Conservation (phyloP, 768 basidiomycete genomes). For the Boletus reticulatus region DNA sequence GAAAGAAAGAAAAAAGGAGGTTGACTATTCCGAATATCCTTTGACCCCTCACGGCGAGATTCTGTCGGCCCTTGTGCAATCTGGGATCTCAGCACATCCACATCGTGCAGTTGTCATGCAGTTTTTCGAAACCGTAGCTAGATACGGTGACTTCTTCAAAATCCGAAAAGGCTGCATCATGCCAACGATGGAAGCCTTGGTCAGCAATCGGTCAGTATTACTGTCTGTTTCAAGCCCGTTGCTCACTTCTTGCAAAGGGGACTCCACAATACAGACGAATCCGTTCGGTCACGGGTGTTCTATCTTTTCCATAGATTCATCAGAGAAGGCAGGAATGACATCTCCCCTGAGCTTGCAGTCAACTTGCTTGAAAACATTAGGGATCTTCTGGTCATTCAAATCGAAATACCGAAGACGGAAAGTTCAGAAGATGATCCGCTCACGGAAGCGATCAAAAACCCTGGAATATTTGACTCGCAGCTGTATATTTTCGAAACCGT, state of each 20-base stretch:
- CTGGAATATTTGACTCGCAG: slow-evolving; percentile 80
- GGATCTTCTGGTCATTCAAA: slow-evolving; percentile 75
- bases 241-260: slow-evolving; percentile 52
- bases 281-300: slow-evolving; percentile 74
- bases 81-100: slow-evolving; percentile 78
- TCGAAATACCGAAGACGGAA: slow-evolving; percentile 76
- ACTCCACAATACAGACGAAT: slow-evolving; percentile 71
- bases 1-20: slow-evolving; percentile 63
- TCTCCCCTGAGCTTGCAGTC: slow-evolving; percentile 68
- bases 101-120: slow-evolving; percentile 83
- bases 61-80: slow-evolving; percentile 78
- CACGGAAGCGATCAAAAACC: slow-evolving; percentile 73
- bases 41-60: slow-evolving; percentile 90
- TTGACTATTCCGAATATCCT: slow-evolving; percentile 77
- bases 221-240: not conserved
- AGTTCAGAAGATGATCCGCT: slow-evolving; percentile 71
- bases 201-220: slow-evolving; percentile 67
- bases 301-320: slow-evolving; percentile 95
- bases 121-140: slow-evolving; percentile 89
- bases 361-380: slow-evolving; percentile 70
- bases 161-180: slow-evolving; percentile 86
- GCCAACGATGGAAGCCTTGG: slow-evolving; percentile 84
- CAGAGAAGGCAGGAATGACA: slow-evolving; percentile 74
- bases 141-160: slow-evolving; percentile 97
- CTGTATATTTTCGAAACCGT: slow-evolving; percentile 92